Base-by-base conservation (phyloP, 1,284 basidiomycete species). In the Apiotrichum gamsii region DNA sequence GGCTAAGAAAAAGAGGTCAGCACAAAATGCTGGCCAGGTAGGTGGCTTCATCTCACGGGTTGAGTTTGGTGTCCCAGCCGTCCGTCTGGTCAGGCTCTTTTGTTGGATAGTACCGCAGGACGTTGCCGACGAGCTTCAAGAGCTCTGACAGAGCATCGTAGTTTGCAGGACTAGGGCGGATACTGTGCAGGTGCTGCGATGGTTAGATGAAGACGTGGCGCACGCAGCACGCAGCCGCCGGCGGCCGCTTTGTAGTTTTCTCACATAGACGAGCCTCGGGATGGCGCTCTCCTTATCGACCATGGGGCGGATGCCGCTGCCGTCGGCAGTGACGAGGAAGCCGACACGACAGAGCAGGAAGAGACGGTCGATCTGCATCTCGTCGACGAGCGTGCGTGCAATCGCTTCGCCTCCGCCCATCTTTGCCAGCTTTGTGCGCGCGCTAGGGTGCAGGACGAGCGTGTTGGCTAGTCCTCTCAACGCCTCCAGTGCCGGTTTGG, bases 281-380 rank as follows among this genome's bases (percentile, higher is more conserved):
- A 70, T 54, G 0, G 64, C 37, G 15, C 54, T 51, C 24, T 62
- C 60, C 6, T 57, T 43, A 43, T 70, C 67, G 11, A 72, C 67
- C 58, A 70, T 56, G 0, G 31, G 46, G 21, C 45, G 40, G 2
- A 70, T 64, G 10, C 54, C 56, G 11, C 42, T 39, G 23, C 58
- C 56, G n/a, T 66, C 59, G 8, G 65, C 29, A 3, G 66, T 66
- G 11, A 66, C 56, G 37, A 70, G 47, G 48, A 72, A 70, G 6
- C 63, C 65, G n/a, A 69, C 42, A 42, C 70, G 45, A 15, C 57
- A 64, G 9, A 70, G 48, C 16, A 70, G 55, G 45, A 72, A 72
- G 31, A 69, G 39, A 25, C 58, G 54, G 19, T 68, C 65, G 2
- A 43, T 9, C 18, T 29, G 10, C 15, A 43, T 45, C 25, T 47